Conservation (phyloP, 2,329 filamentous ascomycete genomes). For the Colletotrichum lentis region DNA sequence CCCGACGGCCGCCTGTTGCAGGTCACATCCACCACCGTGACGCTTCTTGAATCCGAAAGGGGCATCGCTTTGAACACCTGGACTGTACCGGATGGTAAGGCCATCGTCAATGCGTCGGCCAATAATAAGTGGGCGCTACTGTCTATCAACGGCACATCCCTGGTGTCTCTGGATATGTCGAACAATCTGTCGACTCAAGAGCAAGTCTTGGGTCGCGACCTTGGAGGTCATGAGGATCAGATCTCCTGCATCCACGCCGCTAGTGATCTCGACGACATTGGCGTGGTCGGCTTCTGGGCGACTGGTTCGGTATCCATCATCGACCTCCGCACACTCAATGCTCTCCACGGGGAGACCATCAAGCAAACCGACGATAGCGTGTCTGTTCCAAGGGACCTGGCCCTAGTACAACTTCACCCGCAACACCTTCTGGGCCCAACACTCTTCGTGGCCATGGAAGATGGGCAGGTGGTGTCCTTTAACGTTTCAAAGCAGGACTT, state of each 20-base stretch:
- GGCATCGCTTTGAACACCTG: slow-evolving; percentile 37
- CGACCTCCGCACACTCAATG: slow-evolving; percentile 70
- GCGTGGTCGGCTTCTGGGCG: slow-evolving; percentile 87
- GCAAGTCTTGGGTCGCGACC: slow-evolving; percentile 67
- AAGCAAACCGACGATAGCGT: slow-evolving; percentile 69
- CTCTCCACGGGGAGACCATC: slow-evolving; percentile 71
- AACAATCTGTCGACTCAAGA: slow-evolving; percentile 65
- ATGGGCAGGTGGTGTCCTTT: slow-evolving; percentile 89
- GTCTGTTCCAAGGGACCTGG: slow-evolving; percentile 83
- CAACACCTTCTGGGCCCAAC: slow-evolving; percentile 68
- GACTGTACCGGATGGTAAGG: slow-evolving; percentile 50
- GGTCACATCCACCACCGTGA: slow-evolving; percentile 26
- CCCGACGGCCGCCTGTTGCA: slow-evolving; percentile 34
- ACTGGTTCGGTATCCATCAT: slow-evolving; percentile 81
- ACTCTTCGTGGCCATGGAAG: slow-evolving; percentile 88
- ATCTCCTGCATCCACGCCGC: slow-evolving; percentile 86
- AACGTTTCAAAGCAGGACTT: slow-evolving; percentile 70
- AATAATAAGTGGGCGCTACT: slow-evolving; percentile 76
- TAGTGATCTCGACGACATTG: slow-evolving; percentile 67
- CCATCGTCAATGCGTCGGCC: slow-evolving; percentile 80
- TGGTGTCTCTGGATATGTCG: slow-evolving; percentile 73
- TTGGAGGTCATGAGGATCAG: slow-evolving; percentile 63
- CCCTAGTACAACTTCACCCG: slow-evolving; percentile 80
- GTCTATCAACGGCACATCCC: slow-evolving; percentile 75
- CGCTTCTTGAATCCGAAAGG: slow-evolving; percentile 35